Evolutionary conservation across 768 basidiomycete species (phyloP), one percentile per base, ranked within the genome.

Genomic region (Lentinula boryana): DNA sequence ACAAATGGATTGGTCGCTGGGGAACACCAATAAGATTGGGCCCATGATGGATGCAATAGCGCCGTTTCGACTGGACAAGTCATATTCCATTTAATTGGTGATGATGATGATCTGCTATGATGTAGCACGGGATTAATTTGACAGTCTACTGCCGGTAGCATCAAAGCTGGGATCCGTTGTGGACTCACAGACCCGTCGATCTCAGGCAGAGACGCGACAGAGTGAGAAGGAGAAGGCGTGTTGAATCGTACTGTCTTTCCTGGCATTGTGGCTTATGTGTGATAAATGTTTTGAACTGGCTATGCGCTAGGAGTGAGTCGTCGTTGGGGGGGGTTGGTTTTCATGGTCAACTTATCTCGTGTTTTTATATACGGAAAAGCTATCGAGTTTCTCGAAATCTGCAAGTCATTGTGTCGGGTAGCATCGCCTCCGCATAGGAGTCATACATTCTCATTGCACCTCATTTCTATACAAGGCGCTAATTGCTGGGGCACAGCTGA

Each of bases 221-320:
- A 65, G 41, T 57, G 63, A 13, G 63, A 48, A 16, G 67, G 67
- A 9, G 67, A 68, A 10, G 67, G 66, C 1, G 67, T 68, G 8
- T 33, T 43, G 31, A 63, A 63, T 21, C 44, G 61, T 18, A 62
- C 61, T 12, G 58, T 44, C 50, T 57, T 62, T 38, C 61, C 61
- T 52, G 61, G 61, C 61, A 62, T 62, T 51, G 35, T 58, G 41
- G 41, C 31, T 44, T 12, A 38, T 31, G 18, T 33, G 23, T 16
- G 23, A 41, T 18, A 16, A 12, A 41, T 21, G 54, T 6, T 32
- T 16, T 52, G 27, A n/a, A 33, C 21, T 35, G 21, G 10, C 36
- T 21, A 54, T 35, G 54, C 6, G n/a, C 36, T 53, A 31, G 5
- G 51, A 53, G 36, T 60, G 13, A 46, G 10, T 21, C 3, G 38